Conservation (phyloP, 225 moss, liverwort and hornwort genomes). For the Neckera pumila region DNA sequence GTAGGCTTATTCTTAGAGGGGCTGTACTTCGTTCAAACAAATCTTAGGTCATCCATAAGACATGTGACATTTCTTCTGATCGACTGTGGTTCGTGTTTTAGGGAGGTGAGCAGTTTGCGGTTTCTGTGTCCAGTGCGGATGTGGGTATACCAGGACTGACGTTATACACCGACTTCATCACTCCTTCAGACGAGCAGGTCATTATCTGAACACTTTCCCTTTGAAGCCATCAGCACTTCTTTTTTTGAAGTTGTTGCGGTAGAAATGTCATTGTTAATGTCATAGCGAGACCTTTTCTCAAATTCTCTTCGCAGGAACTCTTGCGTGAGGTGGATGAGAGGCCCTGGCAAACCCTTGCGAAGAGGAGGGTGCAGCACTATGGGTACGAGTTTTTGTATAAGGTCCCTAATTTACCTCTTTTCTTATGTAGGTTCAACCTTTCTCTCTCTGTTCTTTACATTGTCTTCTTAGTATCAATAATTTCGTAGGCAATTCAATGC, state of each 20-base stretch:
- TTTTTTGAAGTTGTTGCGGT: background rate
- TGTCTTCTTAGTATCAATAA: background rate
- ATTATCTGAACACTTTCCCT: background rate
- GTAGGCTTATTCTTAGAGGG: background rate
- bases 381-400: constrained; percentile 99
- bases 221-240: background rate
- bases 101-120: constrained; percentile 19
- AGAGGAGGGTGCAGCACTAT: constrained; percentile 95
- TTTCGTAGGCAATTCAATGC: background rate
- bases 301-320: constrained; percentile 38
- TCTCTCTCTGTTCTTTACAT: background rate
- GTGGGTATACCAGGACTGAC: constrained; percentile 72
- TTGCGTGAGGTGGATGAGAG: constrained; percentile 68
- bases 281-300: background rate
- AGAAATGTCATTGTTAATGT: background rate
- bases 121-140: constrained; percentile 38
- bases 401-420: constrained; percentile 42
- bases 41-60: background rate
- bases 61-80: background rate
- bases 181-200: constrained; percentile 64
- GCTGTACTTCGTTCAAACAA: background rate
- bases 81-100: background rate
- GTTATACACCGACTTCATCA: constrained; percentile 58
- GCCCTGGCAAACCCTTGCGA: constrained; percentile 87
- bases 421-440: background rate